A percentile compares a stretch with the other conserved stretches of the same genome.
These are phyloP conservation scores for Myxozyma mucilagina DNA, from an alignment of 805 yeast species.

Conservation along the genomic window DNA sequence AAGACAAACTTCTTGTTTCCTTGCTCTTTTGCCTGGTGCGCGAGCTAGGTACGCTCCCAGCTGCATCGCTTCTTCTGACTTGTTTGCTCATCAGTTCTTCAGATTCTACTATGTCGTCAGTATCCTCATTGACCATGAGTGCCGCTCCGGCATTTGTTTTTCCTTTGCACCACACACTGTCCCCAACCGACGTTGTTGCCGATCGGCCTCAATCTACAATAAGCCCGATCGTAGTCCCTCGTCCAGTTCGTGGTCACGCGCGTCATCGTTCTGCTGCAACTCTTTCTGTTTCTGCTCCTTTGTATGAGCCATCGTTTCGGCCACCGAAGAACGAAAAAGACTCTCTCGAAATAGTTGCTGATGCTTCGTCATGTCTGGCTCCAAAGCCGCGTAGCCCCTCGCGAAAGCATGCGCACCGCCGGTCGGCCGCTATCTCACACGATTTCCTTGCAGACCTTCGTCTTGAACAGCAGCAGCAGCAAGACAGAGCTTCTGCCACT, in stretches of 20 bases:
- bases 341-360: not conserved
- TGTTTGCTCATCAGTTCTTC: not conserved
- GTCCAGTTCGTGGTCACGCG: not conserved
- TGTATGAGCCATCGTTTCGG: not conserved
- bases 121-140: constrained; percentile 1
- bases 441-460: constrained; percentile 58
- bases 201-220: too few species aligned
- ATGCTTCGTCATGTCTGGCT: not conserved
- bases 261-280: constrained; percentile 1
- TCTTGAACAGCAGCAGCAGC: constrained; percentile 9
- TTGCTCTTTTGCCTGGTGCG: too few species aligned
- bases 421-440: constrained; percentile 87
- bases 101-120: not conserved
- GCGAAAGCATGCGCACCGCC: constrained; percentile 64
- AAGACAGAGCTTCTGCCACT: constrained; percentile 6
- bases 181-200: not conserved
- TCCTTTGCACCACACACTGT: constrained; percentile 13
- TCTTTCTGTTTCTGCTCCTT: constrained; percentile 7
- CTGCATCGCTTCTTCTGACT: too few species aligned
- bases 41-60: too few species aligned
- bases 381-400: constrained; percentile 15
- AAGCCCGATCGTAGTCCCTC: not conserved
- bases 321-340: too few species aligned
- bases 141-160: constrained; percentile 16
- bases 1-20: too few species aligned